A percentile compares a stretch with the other conserved stretches of the same genome.
phyloP scores from a whole-genome alignment of 805 yeast genomes.

The Candida xiaguanensis region DNA sequence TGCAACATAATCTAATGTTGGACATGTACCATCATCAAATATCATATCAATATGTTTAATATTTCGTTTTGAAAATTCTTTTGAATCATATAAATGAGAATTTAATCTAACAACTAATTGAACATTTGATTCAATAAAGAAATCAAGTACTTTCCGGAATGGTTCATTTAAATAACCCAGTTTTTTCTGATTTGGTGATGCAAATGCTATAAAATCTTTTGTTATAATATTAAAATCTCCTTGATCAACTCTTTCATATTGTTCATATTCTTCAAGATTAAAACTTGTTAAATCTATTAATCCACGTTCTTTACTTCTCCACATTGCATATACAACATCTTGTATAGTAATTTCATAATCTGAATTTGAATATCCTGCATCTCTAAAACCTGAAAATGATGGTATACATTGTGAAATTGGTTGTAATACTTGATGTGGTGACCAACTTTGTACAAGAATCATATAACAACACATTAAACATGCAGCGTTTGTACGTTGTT shows the following conservation, averaged over 20 bases:
- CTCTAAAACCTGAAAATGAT: constrained; percentile 92
- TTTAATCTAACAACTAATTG: constrained; percentile 88
- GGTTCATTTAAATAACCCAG: constrained; percentile 62
- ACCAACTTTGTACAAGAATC: constrained; percentile 95
- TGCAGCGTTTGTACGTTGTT: constrained; percentile 89
- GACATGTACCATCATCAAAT: constrained; percentile 98
- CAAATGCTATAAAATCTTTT: constrained; percentile 95
- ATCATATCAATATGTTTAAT: constrained; percentile 93
- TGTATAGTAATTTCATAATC: constrained; percentile 93
- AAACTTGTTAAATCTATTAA: constrained; percentile 83
- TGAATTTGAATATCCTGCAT: constrained; percentile 95
- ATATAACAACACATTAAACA: constrained; percentile 91
- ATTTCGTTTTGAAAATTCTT: constrained; percentile 76
- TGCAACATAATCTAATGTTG: constrained; percentile 88
- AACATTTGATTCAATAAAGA: constrained; percentile 69
- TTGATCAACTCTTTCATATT: constrained; percentile 91
- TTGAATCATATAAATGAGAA: constrained; percentile 83
- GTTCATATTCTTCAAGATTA: constrained; percentile 91
- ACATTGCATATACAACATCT: constrained; percentile 91
- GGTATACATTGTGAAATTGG: constrained; percentile 91
- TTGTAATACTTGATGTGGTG: constrained; percentile 95
- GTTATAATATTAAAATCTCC: constrained; percentile 93
- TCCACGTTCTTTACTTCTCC: constrained; percentile 95
- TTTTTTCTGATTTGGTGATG: constrained; percentile 78
- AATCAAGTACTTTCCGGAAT: constrained; percentile 75